Conservation (phyloP, 306 rosid species). For the Prinsepia uniflora region DNA sequence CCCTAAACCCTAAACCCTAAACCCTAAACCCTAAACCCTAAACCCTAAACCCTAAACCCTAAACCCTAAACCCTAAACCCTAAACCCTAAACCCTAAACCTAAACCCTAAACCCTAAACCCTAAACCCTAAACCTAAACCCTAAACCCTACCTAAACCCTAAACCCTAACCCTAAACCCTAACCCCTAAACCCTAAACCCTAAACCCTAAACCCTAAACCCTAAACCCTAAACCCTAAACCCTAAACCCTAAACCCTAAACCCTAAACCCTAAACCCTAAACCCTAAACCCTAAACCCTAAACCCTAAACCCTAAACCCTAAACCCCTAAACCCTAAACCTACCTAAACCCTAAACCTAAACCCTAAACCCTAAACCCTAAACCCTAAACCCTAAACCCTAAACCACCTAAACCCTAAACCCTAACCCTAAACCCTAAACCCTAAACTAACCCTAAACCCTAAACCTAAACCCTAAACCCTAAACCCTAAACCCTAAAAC, state of each 20-base stretch:
- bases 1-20: too few relatives aligned
- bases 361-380: conserved; percentile 23
- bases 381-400: conserved; percentile 24
- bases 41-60: too few relatives aligned
- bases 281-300: conserved; percentile 24
- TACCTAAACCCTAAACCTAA: conserved; percentile 17
- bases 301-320: conserved; percentile 27
- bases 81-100: too few relatives aligned
- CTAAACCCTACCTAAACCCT: too few relatives aligned
- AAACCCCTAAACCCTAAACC: conserved; percentile 19
- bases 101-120: too few relatives aligned
- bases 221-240: conserved; percentile 24
- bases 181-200: too few relatives aligned
- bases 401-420: conserved; percentile 22
- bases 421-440: conserved; percentile 20
- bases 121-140: too few relatives aligned
- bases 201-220: neutral
- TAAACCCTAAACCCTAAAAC: conserved; percentile 15
- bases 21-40: too few relatives aligned
- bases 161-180: too few relatives aligned
- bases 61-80: too few relatives aligned
- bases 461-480: conserved; percentile 25
- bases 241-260: conserved; percentile 24
- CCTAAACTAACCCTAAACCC: too few relatives aligned
- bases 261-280: conserved; percentile 26